A percentile compares a stretch with the other conserved stretches of the same genome.
Conservation (phyloP, 179 eudicot species). For the Corrigiola litoralis region DNA sequence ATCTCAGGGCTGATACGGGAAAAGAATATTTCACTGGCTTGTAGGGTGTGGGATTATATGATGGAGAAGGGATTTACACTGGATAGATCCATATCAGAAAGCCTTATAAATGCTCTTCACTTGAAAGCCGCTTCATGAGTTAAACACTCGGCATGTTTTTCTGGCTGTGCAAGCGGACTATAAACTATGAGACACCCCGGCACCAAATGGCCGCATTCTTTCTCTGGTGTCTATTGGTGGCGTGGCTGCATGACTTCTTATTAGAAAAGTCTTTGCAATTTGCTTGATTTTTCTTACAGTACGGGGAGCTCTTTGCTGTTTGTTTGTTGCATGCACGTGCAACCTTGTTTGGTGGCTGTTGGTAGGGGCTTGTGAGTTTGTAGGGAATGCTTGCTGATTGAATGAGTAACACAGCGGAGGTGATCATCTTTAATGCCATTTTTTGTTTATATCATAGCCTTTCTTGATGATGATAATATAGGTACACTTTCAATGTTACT, state of each 20-base stretch:
- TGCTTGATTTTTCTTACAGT: no score
- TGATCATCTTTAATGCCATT: not conserved
- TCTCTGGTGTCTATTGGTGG: not conserved
- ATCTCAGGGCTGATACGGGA: slow-evolving; percentile 61
- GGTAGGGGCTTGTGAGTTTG: not conserved
- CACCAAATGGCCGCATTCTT: not conserved
- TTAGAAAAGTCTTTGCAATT: no score
- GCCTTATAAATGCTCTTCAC: slow-evolving; percentile 51
- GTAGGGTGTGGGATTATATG: slow-evolving; percentile 87
- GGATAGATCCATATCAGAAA: slow-evolving; percentile 58
- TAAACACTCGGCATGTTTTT: not conserved
- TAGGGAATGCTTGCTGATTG: not conserved
- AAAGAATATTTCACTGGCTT: slow-evolving; percentile 59
- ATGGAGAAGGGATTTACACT: slow-evolving; percentile 94
- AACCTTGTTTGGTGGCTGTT: not conserved
- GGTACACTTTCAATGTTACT: not conserved
- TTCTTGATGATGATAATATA: not conserved
- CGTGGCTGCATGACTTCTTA: not conserved
- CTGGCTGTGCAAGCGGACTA: not conserved
- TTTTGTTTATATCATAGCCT: not conserved
- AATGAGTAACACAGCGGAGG: not conserved
- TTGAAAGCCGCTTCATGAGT: slow-evolving; percentile 22
- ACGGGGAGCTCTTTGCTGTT: not conserved
- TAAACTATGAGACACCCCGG: not conserved
- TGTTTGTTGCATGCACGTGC: not conserved